A percentile compares a stretch with the other conserved stretches of the same genome.
Evolutionary conservation across 768 basidiomycete species (phyloP).

Genomic region (Pulveroboletus sp.): DNA sequence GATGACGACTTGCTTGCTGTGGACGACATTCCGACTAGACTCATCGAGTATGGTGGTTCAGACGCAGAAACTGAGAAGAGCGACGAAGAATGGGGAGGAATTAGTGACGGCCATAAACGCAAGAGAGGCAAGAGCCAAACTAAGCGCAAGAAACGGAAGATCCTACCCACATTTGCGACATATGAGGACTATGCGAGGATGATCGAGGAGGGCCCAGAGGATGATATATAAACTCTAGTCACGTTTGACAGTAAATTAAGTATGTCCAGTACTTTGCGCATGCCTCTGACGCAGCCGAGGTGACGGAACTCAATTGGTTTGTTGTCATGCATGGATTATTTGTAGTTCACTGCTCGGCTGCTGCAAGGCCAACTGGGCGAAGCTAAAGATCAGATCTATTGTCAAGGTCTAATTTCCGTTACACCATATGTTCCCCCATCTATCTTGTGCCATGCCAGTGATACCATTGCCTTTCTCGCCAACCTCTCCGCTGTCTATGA

Average conservation of each 20-base stretch:
- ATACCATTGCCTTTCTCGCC: conserved; percentile 45
- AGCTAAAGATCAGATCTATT: too few species aligned
- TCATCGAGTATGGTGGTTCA: conserved; percentile 59
- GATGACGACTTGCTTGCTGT: conserved; percentile 64
- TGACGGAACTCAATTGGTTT: too few species aligned
- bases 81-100: conserved; percentile 31
- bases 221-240: conserved; percentile 7
- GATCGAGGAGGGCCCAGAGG: conserved; percentile 59
- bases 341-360: too few species aligned
- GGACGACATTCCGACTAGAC: conserved; percentile 49
- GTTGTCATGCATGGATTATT: too few species aligned
- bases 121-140: conserved; percentile 37
- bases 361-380: too few species aligned
- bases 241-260: too few species aligned
- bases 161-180: conserved; percentile 77
- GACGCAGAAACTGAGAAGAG: conserved; percentile 30
- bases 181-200: conserved; percentile 83
- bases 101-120: conserved; percentile 53
- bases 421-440: conserved; percentile 78
- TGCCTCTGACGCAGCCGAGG: too few species aligned
- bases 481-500: conserved; percentile 48
- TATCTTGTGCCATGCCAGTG: conserved; percentile 56
- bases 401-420: conserved; percentile 30
- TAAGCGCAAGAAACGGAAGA: conserved; percentile 60
- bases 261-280: too few species aligned